Evolutionary conservation across 352 stramenopile genomes (phyloP).

Genomic region (Phytopythium aichiense): DNA sequence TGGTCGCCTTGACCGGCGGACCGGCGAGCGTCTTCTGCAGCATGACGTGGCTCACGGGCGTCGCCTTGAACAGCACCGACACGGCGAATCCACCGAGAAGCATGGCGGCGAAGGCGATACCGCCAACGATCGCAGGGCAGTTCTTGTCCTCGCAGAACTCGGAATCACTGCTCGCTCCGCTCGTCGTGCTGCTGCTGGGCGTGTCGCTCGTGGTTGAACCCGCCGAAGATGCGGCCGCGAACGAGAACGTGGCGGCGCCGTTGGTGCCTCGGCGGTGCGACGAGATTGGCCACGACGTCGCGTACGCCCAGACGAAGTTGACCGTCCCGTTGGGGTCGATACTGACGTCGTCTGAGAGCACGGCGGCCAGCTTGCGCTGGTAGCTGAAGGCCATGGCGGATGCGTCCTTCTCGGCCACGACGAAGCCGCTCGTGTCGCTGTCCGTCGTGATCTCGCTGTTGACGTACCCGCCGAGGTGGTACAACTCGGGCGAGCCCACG

Average conservation of each 20-base stretch:
- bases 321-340: conserved; percentile 29
- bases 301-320: conserved; percentile 74
- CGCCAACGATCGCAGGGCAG: conserved; percentile 56
- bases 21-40: conserved; percentile 44
- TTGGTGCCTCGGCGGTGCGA: conserved; percentile 41
- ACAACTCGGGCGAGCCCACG: conserved; percentile 35
- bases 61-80: conserved; percentile 31
- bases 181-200: conserved; percentile 21
- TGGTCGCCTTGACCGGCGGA: conserved; percentile 49
- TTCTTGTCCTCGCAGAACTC: conserved; percentile 59
- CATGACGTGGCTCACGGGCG: conserved; percentile 32
- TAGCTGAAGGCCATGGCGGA: conserved; percentile 63
- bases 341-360: conserved; percentile 38
- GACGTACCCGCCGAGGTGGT: conserved; percentile 45
- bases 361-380: conserved; percentile 54
- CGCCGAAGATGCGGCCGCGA: conserved; percentile 16
- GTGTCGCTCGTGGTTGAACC: conserved; percentile 9
- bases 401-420: conserved; percentile 27
- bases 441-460: conserved; percentile 38
- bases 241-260: conserved; percentile 49
- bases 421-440: conserved; percentile 38
- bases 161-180: conserved; percentile 12
- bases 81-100: conserved; percentile 47
- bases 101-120: conserved; percentile 47
- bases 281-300: conserved; percentile 58